Percentiles rank a stretch among this genome's conserved stretches.
phyloP scores from a whole-genome alignment of 148 eudicot species.

The Rhododendron molle region DNA sequence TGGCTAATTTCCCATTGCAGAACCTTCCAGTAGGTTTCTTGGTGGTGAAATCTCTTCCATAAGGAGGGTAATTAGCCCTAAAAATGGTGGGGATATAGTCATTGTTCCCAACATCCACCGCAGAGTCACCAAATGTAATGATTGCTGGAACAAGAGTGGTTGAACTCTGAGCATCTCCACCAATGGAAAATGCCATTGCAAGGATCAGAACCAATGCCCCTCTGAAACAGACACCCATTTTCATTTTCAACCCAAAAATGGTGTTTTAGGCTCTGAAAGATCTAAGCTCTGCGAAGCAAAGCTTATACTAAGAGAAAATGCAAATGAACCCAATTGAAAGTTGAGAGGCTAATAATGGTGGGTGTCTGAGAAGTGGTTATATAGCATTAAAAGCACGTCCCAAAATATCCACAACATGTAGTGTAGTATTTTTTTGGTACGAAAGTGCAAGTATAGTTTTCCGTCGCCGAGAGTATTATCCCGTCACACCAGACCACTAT shows the following conservation, averaged over 20 bases:
- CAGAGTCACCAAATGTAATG: constrained; percentile 78
- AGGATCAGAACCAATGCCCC: constrained; percentile 8
- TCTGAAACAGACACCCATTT: constrained; percentile 20
- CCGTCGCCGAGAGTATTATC: not conserved
- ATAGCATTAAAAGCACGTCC: constrained; percentile 1
- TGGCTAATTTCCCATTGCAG: constrained; percentile 94
- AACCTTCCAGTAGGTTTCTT: constrained; percentile 86
- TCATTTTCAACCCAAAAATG: constrained; percentile 15
- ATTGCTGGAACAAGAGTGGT: constrained; percentile 66
- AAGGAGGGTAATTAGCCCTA: constrained; percentile 92
- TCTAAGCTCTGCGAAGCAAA: not conserved
- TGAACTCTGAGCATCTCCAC: constrained; percentile 41
- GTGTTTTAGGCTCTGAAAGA: not conserved
- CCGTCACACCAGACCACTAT: too few species aligned
- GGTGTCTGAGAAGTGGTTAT: constrained; percentile 6
- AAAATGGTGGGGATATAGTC: constrained; percentile 69
- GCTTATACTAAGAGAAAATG: not conserved
- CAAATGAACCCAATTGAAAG: constrained; percentile 4
- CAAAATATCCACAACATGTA: not conserved
- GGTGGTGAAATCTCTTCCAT: constrained; percentile 74
- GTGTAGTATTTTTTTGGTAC: too few species aligned
- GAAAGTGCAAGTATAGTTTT: too few species aligned
- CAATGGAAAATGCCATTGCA: constrained; percentile 21
- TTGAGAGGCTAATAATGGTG: constrained; percentile 1
- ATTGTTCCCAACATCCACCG: constrained; percentile 86